Base-by-base conservation (phyloP, 2,329 filamentous ascomycete genomes). In the Torrubiellomyces zombiae region DNA sequence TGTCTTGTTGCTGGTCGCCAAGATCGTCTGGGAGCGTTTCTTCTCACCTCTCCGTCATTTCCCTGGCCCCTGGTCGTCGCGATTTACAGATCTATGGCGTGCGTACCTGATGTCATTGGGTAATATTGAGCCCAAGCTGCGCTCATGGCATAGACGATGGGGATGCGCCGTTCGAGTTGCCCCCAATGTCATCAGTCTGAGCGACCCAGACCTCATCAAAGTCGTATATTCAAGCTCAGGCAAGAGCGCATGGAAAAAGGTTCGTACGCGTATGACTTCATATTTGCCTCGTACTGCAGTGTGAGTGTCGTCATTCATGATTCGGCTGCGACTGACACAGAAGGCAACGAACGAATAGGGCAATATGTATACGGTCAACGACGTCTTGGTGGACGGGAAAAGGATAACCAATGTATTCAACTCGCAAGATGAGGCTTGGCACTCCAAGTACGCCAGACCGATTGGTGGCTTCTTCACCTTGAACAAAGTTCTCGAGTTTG, bases 351-450 rank as follows among this genome's bases (percentile, higher is more conserved):
- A n/a, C n/a, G n/a, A n/a, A n/a, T 18, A 36, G 34, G 28, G 32
- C 24, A 20, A 35, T 20, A 35, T 37, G 32, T 37, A 37, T 23
- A 25, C 28, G 3, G 18, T 29, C 23, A 35, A 35, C 24, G 34
- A 37, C 18, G 27, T 32, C 16, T 9, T 33, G n/a, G 11, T 33
- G 23, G 13, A 37, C 15, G 32, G 32, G 7, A 12, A 28, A 21
- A 26, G 32, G 9, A 33, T 37, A 12, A 14, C 25, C 26, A 37
- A 37, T 23, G 27, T 37, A 28, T 37, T 37, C 28, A 37, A 33
- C 22, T 35, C 34, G n/a, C 30, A 29, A 9, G 26, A 32, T 20
- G 27, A 33, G 20, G 28, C 19, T 7, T 33, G 33, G 23, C 34
- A 37, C 24, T 13, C 23, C 11, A 33, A 30, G 19, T 29, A 32